Evolutionary conservation across 139 green algal genomes (phyloP), one percentile per base, ranked within the genome.

Genomic region (Pseudopediastrum boryanum): DNA sequence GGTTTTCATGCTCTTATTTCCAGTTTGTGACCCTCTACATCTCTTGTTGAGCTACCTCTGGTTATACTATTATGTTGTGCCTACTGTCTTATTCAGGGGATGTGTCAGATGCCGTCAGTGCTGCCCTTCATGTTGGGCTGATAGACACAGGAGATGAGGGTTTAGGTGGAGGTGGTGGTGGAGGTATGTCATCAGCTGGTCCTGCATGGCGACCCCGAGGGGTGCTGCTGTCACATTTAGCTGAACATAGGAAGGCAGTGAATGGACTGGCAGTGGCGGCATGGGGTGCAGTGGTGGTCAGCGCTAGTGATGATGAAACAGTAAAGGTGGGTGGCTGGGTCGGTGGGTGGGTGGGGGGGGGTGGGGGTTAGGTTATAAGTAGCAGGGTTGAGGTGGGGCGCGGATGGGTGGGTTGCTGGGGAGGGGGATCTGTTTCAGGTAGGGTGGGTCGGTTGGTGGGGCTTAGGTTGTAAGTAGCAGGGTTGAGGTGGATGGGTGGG

Each of bases 211-310:
- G 86, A 52, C 95, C 95, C 1, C 80, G 90, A 4, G 96, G 96
- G 0, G 91, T 98, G 51, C 84, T 98, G 79, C 72, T 97, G 16
- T 93, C 89, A 10, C 95, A 99, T 72, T 83, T 98, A 62, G 81
- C 85, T 13, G 96, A 99, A 85, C 96, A 99, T 85, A 81, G 85
- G 29, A 69, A 84, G 46, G 86, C 85, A 0, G 89, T 99, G 41
- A 97, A 89, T 27, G 69, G 79, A 33, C 63, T 99, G 51, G 90
- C 91, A 2, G 82, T 93, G 12, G 84, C 90, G 0, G 43, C 56
- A 31, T 84, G 86, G n/a, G 89, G 86, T 36, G 64, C 78, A 38
- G 95, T 97, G 66, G 94, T 99, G 63, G 90, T 88, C 29, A 92
- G 77, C 21, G 93, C 88, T 3, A 95, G 87, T 2, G 78, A 86